These are phyloP conservation scores for Mycena capillaripes DNA, from an alignment of 768 basidiomycete genomes.

Conservation along the genomic window DNA sequence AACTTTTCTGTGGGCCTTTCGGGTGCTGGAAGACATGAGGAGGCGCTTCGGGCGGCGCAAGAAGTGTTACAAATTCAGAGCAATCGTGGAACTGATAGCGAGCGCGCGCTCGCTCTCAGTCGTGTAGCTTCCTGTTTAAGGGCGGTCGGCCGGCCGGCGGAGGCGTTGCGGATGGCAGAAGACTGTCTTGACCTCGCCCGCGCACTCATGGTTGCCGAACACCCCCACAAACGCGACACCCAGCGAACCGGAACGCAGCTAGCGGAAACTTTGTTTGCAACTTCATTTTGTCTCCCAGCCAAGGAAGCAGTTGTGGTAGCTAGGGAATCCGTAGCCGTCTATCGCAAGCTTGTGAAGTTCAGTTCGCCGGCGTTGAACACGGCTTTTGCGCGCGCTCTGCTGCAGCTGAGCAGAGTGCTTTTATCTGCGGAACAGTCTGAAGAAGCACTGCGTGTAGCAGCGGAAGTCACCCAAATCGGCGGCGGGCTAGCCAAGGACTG, in stretches of 20 bases:
- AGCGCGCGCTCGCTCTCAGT: conserved; percentile 26
- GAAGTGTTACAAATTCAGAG: conserved; percentile 21
- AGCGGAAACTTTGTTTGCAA: conserved; percentile 22
- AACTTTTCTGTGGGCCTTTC: conserved; percentile 32
- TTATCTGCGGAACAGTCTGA: conserved; percentile 2
- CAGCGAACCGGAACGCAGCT: conserved; percentile 6
- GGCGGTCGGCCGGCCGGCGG: conserved; percentile 4
- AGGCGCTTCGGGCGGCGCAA: conserved; percentile 30
- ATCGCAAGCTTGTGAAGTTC: conserved; percentile 9
- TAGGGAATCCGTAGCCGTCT: conserved; percentile 22
- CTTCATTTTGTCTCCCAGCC: conserved; percentile 21
- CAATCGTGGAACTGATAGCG: background rate
- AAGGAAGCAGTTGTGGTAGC: conserved; percentile 5
- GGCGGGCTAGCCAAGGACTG: conserved; percentile 18
- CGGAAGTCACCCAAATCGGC: conserved; percentile 19
- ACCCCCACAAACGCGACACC: background rate
- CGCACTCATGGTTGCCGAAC: background rate
- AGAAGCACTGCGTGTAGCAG: conserved; percentile 20
- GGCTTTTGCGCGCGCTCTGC: conserved; percentile 3
- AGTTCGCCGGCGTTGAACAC: background rate
- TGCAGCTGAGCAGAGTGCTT: conserved; percentile 27
- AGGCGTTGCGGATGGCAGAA: conserved; percentile 10
- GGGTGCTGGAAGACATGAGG: conserved; percentile 16
- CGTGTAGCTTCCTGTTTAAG: conserved; percentile 26
- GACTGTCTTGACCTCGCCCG: conserved; percentile 18